Base-by-base conservation (phyloP, 2,329 filamentous ascomycete species). In the Fusarium brachygibbosum region DNA sequence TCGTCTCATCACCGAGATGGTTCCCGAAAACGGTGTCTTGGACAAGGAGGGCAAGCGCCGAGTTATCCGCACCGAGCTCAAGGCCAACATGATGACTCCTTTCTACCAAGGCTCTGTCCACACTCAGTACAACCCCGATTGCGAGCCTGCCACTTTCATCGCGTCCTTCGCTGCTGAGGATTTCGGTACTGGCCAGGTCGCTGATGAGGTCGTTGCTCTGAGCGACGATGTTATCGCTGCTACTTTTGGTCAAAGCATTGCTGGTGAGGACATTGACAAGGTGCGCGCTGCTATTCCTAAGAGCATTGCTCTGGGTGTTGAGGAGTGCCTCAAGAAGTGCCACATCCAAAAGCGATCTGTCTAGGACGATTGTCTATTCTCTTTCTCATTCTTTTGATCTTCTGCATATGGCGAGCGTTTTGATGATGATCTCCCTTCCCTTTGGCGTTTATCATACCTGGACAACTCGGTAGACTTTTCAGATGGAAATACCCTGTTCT, bases 31-130 rank as follows among this genome's bases (percentile, higher is more conserved):
- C 75, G 82, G 83, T 38, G 83, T 84, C 49, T 66, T 79, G 28
- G 60, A 74, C 61, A 61, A 65, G 61, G 69, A 79, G 32, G 76
- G 77, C 61, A 78, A 75, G 25, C 82, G 78, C 23, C 78, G 83
- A 68, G 81, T 83, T 42, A 84, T 84, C 56, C 76, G 77, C 70
- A 75, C 79, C 60, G 78, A 78, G 51, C 75, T 88, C 38, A 71
- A 69, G 13, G 75, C 78, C 62, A 81, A 81, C 75, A 81, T 84
- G 76, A 84, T 86, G 78, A 85, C 84, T 4, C 81, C 84, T 48
- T 87, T 88, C 78, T 85, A 83, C 70, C 82, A 84, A 74, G 87
- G 86, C 28, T 80, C 82, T 8, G 74, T 87, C 23, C 87, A 89
- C 77, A 84, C 82, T 10, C 84, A 87, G 73, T 86, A 82, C 76